Conservation (phyloP, 1,284 basidiomycete genomes). For the Exobasidium rhododendri region DNA sequence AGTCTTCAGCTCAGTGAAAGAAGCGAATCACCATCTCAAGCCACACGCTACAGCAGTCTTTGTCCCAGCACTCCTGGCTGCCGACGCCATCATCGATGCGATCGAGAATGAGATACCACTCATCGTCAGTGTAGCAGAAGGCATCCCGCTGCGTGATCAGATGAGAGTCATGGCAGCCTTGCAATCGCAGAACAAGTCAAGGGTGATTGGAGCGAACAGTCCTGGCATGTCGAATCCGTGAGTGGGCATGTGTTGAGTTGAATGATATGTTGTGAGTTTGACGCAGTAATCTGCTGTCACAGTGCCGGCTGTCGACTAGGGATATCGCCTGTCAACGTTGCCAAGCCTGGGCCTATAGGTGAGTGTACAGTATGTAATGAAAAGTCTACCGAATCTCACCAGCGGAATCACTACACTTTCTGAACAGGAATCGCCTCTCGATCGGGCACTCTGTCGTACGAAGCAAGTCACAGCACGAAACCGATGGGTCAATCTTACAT, state of each 20-base stretch:
- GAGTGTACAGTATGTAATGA: neutral
- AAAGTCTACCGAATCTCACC: neutral
- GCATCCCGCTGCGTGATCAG: slow-evolving; percentile 37
- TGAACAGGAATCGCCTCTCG: slow-evolving; percentile 28
- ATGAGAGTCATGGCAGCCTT: slow-evolving; percentile 34
- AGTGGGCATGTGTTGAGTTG: too few relatives aligned
- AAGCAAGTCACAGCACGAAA: slow-evolving; percentile 32
- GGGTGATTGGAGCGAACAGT: slow-evolving; percentile 37
- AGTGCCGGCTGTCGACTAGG: slow-evolving; percentile 13
- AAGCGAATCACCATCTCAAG: slow-evolving; percentile 23
- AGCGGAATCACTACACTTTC: too few relatives aligned
- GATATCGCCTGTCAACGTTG: slow-evolving; percentile 12
- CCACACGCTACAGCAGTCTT: slow-evolving; percentile 38
- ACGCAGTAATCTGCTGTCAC: too few relatives aligned
- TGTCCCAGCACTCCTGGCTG: slow-evolving; percentile 34
- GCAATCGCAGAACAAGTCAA: slow-evolving; percentile 30
- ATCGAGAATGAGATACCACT: slow-evolving; percentile 38
- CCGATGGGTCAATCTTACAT: slow-evolving; percentile 32
- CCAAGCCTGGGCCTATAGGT: slow-evolving; percentile 5
- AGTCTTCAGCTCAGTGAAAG: slow-evolving; percentile 29
- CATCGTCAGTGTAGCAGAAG: slow-evolving; percentile 40
- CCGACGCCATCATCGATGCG: slow-evolving; percentile 41
- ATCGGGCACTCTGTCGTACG: slow-evolving; percentile 48
- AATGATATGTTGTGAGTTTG: too few relatives aligned
- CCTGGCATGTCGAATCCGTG: slow-evolving; percentile 40